phyloP scores from a whole-genome alignment of 2,329 filamentous ascomycete genomes.

The Calonectria ilicicola region DNA sequence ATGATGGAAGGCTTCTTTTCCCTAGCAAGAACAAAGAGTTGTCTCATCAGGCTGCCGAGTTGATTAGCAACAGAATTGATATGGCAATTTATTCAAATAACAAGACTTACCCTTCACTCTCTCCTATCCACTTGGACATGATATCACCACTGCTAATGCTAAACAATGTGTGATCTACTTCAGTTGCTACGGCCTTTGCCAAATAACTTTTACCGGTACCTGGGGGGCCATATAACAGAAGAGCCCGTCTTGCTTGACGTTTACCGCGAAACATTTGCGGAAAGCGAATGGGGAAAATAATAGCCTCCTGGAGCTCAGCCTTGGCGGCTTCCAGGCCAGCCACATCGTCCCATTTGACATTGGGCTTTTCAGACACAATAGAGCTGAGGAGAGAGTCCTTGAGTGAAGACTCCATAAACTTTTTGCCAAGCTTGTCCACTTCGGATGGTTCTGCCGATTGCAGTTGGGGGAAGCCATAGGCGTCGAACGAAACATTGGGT shows the following conservation, averaged over 20 bases:
- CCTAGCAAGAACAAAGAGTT: constrained; percentile 23
- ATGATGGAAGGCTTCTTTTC: constrained; percentile 29
- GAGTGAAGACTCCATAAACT: constrained; percentile 15
- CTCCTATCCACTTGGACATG: constrained; percentile 20
- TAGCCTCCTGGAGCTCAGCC: constrained; percentile 23
- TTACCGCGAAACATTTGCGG: constrained; percentile 26
- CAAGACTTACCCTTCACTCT: constrained; percentile 19
- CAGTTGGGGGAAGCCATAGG: not conserved
- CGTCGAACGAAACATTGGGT: not conserved
- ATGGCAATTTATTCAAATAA: not conserved
- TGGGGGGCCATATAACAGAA: constrained; percentile 23
- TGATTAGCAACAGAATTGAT: not conserved
- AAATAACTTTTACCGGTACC: constrained; percentile 27
- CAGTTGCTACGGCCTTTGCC: constrained; percentile 25
- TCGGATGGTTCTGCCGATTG: not conserved
- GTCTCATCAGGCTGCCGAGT: constrained; percentile 6
- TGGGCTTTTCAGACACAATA: constrained; percentile 23
- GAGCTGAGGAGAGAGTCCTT: constrained; percentile 14
- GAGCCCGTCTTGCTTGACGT: constrained; percentile 10
- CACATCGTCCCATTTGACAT: constrained; percentile 25
- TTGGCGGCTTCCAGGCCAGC: constrained; percentile 22
- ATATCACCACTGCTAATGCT: constrained; percentile 20
- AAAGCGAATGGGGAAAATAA: constrained; percentile 25
- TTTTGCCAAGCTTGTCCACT: constrained; percentile 14
- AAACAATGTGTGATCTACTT: constrained; percentile 18